A percentile compares a stretch with the other conserved stretches of the same genome.
These are phyloP conservation scores for Naematelia encephala DNA, from an alignment of 768 basidiomycete species.

Conservation along the genomic window DNA sequence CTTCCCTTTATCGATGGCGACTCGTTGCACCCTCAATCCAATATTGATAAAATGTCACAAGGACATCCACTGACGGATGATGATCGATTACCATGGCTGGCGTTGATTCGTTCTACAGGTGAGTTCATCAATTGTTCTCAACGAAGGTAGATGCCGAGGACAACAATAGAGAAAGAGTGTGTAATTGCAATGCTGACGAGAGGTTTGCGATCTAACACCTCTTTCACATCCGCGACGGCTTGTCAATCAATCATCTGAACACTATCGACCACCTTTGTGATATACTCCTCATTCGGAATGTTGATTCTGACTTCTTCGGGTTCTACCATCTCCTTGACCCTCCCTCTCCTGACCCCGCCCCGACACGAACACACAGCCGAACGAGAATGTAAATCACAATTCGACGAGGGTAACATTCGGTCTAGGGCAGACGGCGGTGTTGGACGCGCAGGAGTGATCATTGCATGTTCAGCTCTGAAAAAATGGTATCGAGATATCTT, in stretches of 20 bases:
- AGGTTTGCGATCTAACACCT: too few species aligned
- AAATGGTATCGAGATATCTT: constrained; percentile 75
- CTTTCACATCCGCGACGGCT: too few species aligned
- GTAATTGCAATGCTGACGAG: too few species aligned
- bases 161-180: too few species aligned
- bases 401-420: constrained; percentile 21
- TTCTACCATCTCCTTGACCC: not conserved
- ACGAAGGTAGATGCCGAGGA: too few species aligned
- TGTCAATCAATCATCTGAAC: too few species aligned
- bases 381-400: constrained; percentile 49
- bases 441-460: constrained; percentile 61
- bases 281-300: too few species aligned
- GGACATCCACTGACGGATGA: constrained; percentile 73
- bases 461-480: constrained; percentile 84
- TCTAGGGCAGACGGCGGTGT: constrained; percentile 21
- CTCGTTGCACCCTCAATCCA: constrained; percentile 73
- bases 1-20: constrained; percentile 86
- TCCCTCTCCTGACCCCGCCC: not conserved
- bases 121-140: too few species aligned
- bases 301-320: too few species aligned
- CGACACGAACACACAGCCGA: constrained; percentile 54
- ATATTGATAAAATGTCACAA: constrained; percentile 81
- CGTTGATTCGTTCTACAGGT: constrained; percentile 60
- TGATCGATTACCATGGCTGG: constrained; percentile 84
- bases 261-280: too few species aligned